Conservation (phyloP, 257 asterid genomes). For the Solanum medicagineum region DNA sequence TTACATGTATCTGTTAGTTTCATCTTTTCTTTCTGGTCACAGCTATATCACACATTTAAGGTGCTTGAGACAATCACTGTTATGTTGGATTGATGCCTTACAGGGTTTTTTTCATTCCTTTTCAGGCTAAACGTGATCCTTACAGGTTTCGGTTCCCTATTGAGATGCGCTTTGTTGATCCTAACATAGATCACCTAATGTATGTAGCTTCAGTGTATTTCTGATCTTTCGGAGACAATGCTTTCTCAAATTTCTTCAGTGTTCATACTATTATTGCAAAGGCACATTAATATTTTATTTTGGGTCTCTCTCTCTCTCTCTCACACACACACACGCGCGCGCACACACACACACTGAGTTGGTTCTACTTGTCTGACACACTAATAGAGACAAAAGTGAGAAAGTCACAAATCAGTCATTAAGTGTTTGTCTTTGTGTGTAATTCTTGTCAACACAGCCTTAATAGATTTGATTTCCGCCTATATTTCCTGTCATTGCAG, state of each 20-base stretch:
- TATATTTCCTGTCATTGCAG: slow-evolving; percentile 37
- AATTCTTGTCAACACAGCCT: slow-evolving; percentile 49
- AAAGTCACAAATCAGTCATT: not conserved
- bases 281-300: not conserved
- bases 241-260: not conserved
- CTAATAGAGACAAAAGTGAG: not conserved
- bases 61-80: not conserved
- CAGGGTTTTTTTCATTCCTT: not conserved
- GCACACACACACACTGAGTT: not conserved
- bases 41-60: not conserved
- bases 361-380: not conserved
- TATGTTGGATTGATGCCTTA: not conserved
- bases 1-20: not conserved
- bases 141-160: slow-evolving; percentile 87
- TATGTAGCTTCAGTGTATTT: slow-evolving; percentile 19
- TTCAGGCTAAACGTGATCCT: slow-evolving; percentile 97
- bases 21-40: not conserved
- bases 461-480: slow-evolving; percentile 51
- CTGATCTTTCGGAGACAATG: not conserved
- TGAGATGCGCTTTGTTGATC: slow-evolving; percentile 87
- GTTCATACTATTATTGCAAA: not conserved
- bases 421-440: not conserved
- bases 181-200: slow-evolving; percentile 90
- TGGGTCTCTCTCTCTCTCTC: not conserved
- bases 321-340: not conserved